Conservation (phyloP, 2,329 filamentous ascomycete genomes). For the Alternaria alternata region DNA sequence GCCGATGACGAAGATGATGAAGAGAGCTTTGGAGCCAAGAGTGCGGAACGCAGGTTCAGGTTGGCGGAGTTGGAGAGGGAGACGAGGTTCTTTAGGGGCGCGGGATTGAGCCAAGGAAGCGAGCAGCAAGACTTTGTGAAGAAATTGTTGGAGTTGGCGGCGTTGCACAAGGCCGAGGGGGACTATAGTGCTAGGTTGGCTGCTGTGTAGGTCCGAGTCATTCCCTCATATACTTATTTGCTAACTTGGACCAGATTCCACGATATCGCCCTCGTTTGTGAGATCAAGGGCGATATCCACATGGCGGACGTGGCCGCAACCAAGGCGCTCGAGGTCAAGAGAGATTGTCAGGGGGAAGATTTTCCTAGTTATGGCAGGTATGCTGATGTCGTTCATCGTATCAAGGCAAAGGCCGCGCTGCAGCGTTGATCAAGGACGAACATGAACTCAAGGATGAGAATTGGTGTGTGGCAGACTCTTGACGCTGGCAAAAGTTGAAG, state of each 20-base stretch:
- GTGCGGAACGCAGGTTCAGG: constrained; percentile 41
- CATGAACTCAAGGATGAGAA: background rate
- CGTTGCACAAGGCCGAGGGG: constrained; percentile 38
- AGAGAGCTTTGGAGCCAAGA: constrained; percentile 33
- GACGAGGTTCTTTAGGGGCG: constrained; percentile 28
- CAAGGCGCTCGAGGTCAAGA: constrained; percentile 42
- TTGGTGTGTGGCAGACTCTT: background rate
- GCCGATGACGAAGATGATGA: constrained; percentile 39
- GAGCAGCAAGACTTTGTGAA: constrained; percentile 23
- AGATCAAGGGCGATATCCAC: constrained; percentile 30
- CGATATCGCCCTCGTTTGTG: constrained; percentile 45
- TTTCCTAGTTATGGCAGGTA: constrained; percentile 35
- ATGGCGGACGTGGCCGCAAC: constrained; percentile 28
- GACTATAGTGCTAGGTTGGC: constrained; percentile 35
- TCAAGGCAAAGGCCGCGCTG: constrained; percentile 21
- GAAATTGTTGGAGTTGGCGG: constrained; percentile 40
- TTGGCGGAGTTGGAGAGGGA: constrained; percentile 47
- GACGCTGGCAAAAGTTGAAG: background rate
- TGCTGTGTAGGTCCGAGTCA: constrained; percentile 30
- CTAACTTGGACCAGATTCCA: constrained; percentile 34
- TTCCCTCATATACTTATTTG: background rate
- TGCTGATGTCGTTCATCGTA: constrained; percentile 30
- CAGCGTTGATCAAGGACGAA: background rate
- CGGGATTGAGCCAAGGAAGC: constrained; percentile 21
- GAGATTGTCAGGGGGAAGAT: constrained; percentile 40